Base-by-base conservation (phyloP, 2,329 filamentous ascomycete species). In the Calonectria pseudoreteaudii region DNA sequence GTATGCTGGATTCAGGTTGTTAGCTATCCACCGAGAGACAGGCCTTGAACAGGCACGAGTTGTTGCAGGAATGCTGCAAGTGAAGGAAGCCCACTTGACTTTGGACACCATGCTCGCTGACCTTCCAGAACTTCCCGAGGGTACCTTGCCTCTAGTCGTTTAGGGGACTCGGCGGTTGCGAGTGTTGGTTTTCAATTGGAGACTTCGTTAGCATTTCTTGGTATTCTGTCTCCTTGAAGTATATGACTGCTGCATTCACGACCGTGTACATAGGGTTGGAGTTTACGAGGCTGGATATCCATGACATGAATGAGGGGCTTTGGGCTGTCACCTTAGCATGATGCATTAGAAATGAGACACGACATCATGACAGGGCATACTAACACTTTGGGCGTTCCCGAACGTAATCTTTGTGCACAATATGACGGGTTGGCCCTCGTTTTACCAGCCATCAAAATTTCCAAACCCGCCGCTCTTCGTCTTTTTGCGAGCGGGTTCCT, bases 391-490 rank as follows among this genome's bases (percentile, higher is more conserved):
- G 14, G 52, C 23, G 38, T 16, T 16, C 28, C 13, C 14, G 44
- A 64, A 73, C n/a, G 26, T 26, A 60, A 28, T 23, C 7, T 10
- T 36, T 41, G 34, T 62, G 56, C 56, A 62, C 18, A 10, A 8
- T 16, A 36, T n/a, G 50, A 62, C 52, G 41, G 56, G 28, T 66
- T 30, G 30, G 38, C 11, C 30, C 47, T 28, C 14, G 64, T 34
- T 71, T 86, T 87, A 98, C 96, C 97, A 99, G 47, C 87, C 91
- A 85, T 98, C 96, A 84, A 99, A 99, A 84, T 98, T 98, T 3
- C 96, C 96, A 88, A 98, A 99, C 0, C 95, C 95, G 16, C 92
- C 91, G 1, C 82, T 83, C 82, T 94, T 97, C 2, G 88, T 85
- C 86, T 98, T 98, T 86, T 98, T 98, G 84, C 91, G 92, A 5